phyloP scores from a whole-genome alignment of 2,329 filamentous ascomycete genomes.

The Sclerotinia nivalis region DNA sequence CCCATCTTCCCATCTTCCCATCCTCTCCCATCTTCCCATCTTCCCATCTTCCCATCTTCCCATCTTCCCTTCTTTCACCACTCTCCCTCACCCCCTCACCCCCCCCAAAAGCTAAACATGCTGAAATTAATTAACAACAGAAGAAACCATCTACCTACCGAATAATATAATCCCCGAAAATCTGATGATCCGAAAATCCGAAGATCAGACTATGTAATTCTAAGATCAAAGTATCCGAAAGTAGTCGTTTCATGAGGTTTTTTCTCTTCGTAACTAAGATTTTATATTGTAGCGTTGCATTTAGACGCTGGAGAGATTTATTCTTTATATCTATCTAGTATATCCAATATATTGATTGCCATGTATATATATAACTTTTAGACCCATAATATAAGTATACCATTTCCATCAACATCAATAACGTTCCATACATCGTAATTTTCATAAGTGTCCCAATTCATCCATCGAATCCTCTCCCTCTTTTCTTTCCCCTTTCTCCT shows the following conservation, averaged over 20 bases:
- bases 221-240: not conserved
- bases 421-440: not conserved
- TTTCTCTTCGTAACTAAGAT: too few species aligned
- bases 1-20: too few species aligned
- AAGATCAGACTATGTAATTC: not conserved
- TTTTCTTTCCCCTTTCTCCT: too few species aligned
- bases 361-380: not conserved
- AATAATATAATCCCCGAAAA: too few species aligned
- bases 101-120: too few species aligned
- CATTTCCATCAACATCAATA: not conserved
- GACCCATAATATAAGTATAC: not conserved
- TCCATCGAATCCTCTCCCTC: not conserved
- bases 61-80: too few species aligned
- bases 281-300: too few species aligned
- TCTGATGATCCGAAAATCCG: not conserved
- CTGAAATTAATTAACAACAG: too few species aligned
- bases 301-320: not conserved
- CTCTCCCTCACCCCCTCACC: too few species aligned
- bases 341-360: not conserved
- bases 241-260: not conserved
- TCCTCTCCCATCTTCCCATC: too few species aligned
- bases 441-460: not conserved
- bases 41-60: too few species aligned
- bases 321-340: not conserved
- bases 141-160: too few species aligned